phyloP scores from a whole-genome alignment of 768 basidiomycete species.

The Mycena belliarum region DNA sequence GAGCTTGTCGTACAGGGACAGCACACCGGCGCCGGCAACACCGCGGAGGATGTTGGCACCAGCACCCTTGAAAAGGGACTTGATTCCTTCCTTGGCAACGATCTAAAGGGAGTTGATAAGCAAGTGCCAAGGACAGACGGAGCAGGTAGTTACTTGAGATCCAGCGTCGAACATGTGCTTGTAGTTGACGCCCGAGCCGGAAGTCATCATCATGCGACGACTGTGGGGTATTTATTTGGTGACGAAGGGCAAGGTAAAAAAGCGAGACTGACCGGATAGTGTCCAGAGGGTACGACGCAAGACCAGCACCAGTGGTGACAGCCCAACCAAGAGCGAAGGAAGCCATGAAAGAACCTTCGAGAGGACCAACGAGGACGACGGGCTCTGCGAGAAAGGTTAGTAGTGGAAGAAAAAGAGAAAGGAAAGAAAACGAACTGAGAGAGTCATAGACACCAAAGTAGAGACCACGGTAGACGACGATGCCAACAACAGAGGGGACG shows the following conservation, averaged over 20 bases:
- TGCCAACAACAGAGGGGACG: slow-evolving; percentile 98
- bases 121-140: neutral
- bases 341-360: slow-evolving; percentile 95
- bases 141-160: slow-evolving; percentile 50
- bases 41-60: slow-evolving; percentile 96
- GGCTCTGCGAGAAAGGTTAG: slow-evolving; percentile 62
- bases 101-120: slow-evolving; percentile 43
- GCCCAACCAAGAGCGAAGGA: slow-evolving; percentile 98
- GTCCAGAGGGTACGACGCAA: slow-evolving; percentile 94
- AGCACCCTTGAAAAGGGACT: slow-evolving; percentile 68
- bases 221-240: slow-evolving; percentile 46
- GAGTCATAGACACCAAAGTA: slow-evolving; percentile 98
- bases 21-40: slow-evolving; percentile 99
- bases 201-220: slow-evolving; percentile 99
- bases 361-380: slow-evolving; percentile 92
- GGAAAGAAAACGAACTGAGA: slow-evolving; percentile 60
- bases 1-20: slow-evolving; percentile 98
- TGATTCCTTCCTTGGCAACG: slow-evolving; percentile 90
- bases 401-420: slow-evolving; percentile 9
- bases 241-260: slow-evolving; percentile 4
- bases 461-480: slow-evolving; percentile 99
- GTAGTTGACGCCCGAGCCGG: slow-evolving; percentile 93
- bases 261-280: slow-evolving; percentile 70
- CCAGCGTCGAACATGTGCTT: slow-evolving; percentile 99
- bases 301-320: slow-evolving; percentile 99